Evolutionary conservation across 371 early-diverging fungal genomes (phyloP).

Genomic region (Syncephalastrum monosporum): DNA sequence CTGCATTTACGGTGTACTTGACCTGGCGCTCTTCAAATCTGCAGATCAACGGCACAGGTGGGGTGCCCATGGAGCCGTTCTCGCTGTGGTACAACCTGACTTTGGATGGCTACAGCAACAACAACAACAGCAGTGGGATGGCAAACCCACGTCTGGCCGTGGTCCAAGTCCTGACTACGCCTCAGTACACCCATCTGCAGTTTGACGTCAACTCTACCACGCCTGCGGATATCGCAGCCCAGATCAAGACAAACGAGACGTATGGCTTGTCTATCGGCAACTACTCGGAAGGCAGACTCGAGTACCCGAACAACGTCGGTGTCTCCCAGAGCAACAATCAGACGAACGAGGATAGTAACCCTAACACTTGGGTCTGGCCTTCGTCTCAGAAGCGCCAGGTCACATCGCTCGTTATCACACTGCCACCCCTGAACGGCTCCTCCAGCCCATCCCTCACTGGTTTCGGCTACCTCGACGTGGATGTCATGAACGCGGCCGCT

Average conservation of each 20-base stretch:
- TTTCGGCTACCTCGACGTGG: slow-evolving; percentile 38
- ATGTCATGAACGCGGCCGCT: slow-evolving; percentile 35
- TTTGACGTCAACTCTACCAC: slow-evolving; percentile 48
- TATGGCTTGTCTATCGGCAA: slow-evolving; percentile 43
- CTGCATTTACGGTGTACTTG: slow-evolving; percentile 23
- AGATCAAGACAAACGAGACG: slow-evolving; percentile 44
- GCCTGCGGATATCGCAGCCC: slow-evolving; percentile 30
- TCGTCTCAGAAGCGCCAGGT: slow-evolving; percentile 9
- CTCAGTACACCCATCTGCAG: background rate
- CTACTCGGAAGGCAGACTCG: slow-evolving; percentile 41
- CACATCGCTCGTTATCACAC: slow-evolving; percentile 19
- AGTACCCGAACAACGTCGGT: slow-evolving; percentile 22
- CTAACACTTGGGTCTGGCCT: slow-evolving; percentile 33
- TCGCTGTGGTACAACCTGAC: slow-evolving; percentile 40
- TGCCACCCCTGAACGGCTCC: slow-evolving; percentile 15
- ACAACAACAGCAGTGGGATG: no score
- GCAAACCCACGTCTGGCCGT: slow-evolving; percentile 24
- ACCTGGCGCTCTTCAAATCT: slow-evolving; percentile 37
- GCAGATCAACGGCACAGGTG: slow-evolving; percentile 42
- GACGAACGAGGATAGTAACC: slow-evolving; percentile 3
- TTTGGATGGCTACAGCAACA: slow-evolving; percentile 21
- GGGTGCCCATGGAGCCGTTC: slow-evolving; percentile 38
- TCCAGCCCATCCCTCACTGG: slow-evolving; percentile 25
- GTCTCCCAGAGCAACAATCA: background rate
- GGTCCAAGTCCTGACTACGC: slow-evolving; percentile 24